Evolutionary conservation across 352 stramenopile genomes (phyloP), one percentile per base, ranked within the genome.

Genomic region (Globisporangium cederbergense): DNA sequence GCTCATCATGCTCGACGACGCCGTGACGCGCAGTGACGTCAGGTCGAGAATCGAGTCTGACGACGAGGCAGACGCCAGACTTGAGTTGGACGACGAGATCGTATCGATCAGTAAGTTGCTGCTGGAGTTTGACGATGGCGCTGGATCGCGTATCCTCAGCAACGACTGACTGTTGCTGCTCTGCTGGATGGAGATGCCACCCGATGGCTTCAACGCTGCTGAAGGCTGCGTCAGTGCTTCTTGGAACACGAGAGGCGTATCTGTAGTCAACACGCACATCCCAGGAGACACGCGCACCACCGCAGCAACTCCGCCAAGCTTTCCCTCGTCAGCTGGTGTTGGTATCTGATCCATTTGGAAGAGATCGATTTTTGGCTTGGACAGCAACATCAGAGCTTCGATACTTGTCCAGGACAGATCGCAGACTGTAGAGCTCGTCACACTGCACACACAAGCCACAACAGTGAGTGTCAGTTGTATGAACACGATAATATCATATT

Each of bases 11-110:
- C 45, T 65, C 20, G 65, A 83, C 18, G 46, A 73, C 22, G 65
- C 58, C 3, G 68, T 68, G 14, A 73, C 52, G n/a, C 75, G 75
- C 38, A 80, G 67, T 10, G 75, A 78, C 42, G 67, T 80, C 46
- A 83, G 62, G 43, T 83, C 68, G 22, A 83, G 55, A 28, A 80
- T 71, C 52, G 55, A 42, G 14, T 64, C 57, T 5, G 51, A 47
- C 20, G 58, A 42, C 13, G 58, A 42, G 36, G 36, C 30, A 20
- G 34, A 32, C 2, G 42, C 3, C 16, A 22, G 22, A 50, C n/a
- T 20, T 22, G 50, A 16, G 18, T 43, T 55, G 1, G 58, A 59
- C 3, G 51, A 58, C 36, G 59, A 65, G 34, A 59, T 42, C 6
- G 46, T 51, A 36, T 58, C 30, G 3, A 58, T 14, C 45, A 62